These are phyloP conservation scores for Xylariales sp. DNA, from an alignment of 2,329 filamentous ascomycete genomes.

Conservation along the genomic window DNA sequence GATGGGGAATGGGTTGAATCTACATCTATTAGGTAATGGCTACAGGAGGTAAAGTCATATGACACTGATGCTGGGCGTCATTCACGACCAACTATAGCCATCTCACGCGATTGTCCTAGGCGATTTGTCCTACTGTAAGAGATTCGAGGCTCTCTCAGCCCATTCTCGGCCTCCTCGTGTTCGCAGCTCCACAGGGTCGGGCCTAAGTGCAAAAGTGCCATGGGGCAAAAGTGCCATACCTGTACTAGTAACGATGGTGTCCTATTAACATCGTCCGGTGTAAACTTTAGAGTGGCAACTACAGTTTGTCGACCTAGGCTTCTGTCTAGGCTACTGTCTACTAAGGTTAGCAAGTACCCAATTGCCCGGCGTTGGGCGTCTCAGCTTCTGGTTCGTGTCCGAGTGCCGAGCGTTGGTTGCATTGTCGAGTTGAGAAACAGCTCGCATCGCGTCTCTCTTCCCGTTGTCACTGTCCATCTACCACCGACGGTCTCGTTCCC, in stretches of 20 bases:
- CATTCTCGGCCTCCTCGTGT: constrained; percentile 21
- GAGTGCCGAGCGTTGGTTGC: background rate
- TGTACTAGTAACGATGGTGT: background rate
- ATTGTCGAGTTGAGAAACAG: background rate
- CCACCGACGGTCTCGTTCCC: background rate
- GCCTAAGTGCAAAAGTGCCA: constrained; percentile 1
- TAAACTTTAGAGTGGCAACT: background rate
- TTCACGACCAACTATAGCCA: background rate
- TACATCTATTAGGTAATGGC: constrained; percentile 21
- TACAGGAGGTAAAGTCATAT: constrained; percentile 1
- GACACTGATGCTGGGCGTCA: constrained; percentile 1
- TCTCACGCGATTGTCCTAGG: constrained; percentile 3
- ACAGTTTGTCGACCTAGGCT: background rate
- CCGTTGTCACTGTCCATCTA: background rate
- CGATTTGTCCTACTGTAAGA: too few relatives aligned
- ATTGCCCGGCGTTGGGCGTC: too few relatives aligned
- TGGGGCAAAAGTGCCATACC: constrained; percentile 5
- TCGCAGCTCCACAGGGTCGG: constrained; percentile 9
- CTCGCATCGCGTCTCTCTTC: background rate
- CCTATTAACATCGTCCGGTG: background rate
- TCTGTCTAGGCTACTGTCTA: background rate
- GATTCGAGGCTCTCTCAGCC: constrained; percentile 27
- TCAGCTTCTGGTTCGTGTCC: background rate
- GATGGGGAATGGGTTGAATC: background rate
- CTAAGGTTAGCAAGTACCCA: too few relatives aligned